These are phyloP conservation scores for Chytriomyces hyalinus DNA, from an alignment of 192 early-diverging fungal species.

Conservation along the genomic window DNA sequence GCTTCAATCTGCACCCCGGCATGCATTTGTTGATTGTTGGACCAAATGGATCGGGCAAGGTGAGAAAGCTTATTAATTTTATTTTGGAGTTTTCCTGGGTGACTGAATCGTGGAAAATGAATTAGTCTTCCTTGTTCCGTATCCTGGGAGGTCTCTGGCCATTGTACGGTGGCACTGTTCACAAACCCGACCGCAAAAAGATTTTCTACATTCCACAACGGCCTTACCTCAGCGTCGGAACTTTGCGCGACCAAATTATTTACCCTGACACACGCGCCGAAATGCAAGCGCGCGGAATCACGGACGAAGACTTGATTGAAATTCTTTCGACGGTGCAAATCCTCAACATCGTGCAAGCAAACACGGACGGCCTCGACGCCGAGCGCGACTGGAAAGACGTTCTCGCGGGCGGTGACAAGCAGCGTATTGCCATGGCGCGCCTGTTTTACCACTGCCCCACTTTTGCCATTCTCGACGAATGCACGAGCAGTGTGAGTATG, in stretches of 20 bases:
- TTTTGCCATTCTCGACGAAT: conserved; percentile 97
- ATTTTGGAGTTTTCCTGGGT: conserved; percentile 2
- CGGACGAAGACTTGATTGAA: conserved; percentile 77
- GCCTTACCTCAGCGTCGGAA: conserved; percentile 94
- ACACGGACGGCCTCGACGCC: conserved; percentile 84
- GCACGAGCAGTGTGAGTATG: conserved; percentile 90
- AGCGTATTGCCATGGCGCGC: conserved; percentile 89
- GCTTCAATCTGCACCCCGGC: conserved; percentile 88
- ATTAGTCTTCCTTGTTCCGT: conserved; percentile 85
- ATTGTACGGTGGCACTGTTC: conserved; percentile 74
- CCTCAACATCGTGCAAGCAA: conserved; percentile 79
- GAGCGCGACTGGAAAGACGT: conserved; percentile 79
- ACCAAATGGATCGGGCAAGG: conserved; percentile 82
- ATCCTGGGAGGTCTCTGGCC: conserved; percentile 97
- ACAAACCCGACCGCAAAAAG: conserved; percentile 64
- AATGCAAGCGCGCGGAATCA: conserved; percentile 71
- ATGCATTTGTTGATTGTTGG: conserved; percentile 92
- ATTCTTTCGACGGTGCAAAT: conserved; percentile 88
- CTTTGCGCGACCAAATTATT: conserved; percentile 95
- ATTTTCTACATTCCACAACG: conserved; percentile 99
- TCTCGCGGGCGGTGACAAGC: conserved; percentile 90
- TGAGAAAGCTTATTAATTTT: conserved; percentile 28
- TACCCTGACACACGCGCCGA: conserved; percentile 90
- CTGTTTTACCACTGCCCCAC: conserved; percentile 95
- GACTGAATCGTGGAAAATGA: background rate